Evolutionary conservation across 305 asterid species (phyloP).

Genomic region (Nicotiana rustica): DNA sequence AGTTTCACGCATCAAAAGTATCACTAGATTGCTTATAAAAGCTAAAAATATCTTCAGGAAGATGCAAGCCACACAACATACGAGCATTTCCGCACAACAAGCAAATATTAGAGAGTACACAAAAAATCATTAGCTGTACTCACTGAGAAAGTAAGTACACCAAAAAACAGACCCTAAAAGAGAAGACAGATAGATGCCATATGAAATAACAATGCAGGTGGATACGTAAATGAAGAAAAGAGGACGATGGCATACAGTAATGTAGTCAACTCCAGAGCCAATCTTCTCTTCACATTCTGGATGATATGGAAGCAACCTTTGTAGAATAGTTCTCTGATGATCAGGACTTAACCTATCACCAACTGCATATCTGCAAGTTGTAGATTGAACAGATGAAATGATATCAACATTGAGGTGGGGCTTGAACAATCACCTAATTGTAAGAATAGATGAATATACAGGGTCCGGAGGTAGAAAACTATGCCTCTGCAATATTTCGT

Average conservation of each 20-base stretch:
- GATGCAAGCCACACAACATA: neutral
- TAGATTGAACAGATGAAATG: slow-evolving; percentile 33
- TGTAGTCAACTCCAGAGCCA: slow-evolving; percentile 81
- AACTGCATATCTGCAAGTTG: slow-evolving; percentile 65
- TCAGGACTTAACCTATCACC: slow-evolving; percentile 88
- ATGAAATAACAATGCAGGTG: neutral
- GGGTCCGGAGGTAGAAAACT: neutral
- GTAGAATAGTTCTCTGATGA: slow-evolving; percentile 76
- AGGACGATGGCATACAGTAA: slow-evolving; percentile 59
- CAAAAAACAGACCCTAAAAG: neutral
- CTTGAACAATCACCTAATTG: neutral
- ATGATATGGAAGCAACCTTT: slow-evolving; percentile 91
- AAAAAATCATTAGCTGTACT: neutral
- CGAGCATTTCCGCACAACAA: neutral
- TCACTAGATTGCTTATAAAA: neutral
- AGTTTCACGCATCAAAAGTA: neutral
- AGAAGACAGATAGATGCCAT: neutral
- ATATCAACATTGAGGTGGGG: neutral
- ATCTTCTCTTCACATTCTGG: slow-evolving; percentile 82
- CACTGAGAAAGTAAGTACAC: neutral
- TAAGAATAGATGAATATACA: neutral
- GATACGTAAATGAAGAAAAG: slow-evolving; percentile 18
- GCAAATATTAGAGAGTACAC: neutral
- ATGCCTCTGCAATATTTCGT: neutral
- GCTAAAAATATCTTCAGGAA: neutral